Conservation (phyloP, 2,329 filamentous ascomycete species). For the Paradendryphiella salina region DNA sequence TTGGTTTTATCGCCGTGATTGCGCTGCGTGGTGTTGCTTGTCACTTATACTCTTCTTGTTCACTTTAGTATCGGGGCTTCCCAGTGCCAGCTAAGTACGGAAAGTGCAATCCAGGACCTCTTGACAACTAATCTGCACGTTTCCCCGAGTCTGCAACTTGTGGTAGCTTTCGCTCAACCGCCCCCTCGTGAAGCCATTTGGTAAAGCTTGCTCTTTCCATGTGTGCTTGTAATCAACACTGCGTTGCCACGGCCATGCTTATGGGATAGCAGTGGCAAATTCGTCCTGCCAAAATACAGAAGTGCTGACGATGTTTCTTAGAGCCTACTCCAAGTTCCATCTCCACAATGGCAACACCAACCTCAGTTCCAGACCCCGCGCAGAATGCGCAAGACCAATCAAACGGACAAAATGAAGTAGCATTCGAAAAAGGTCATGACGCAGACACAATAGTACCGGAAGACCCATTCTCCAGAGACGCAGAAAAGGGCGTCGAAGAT, state of each 20-base stretch:
- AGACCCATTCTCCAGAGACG: constrained; percentile 21
- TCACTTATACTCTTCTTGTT: neutral
- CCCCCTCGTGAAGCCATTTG: neutral
- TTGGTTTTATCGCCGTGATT: neutral
- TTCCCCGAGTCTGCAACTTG: neutral
- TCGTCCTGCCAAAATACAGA: neutral
- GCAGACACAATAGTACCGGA: constrained; percentile 22
- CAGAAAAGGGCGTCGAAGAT: constrained; percentile 36
- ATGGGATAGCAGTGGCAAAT: neutral
- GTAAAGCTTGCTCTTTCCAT: constrained; percentile 10
- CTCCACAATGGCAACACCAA: constrained; percentile 31
- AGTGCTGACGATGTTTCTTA: constrained; percentile 5
- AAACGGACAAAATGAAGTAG: constrained; percentile 26
- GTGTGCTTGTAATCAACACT: neutral
- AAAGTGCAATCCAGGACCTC: neutral
- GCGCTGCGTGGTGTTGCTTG: neutral
- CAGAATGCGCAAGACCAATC: constrained; percentile 25
- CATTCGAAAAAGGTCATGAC: constrained; percentile 36
- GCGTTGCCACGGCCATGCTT: neutral
- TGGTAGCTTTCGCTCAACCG: neutral
- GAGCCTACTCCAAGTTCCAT: constrained; percentile 7
- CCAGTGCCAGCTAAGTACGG: neutral
- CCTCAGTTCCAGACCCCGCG: constrained; percentile 20
- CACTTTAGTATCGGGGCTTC: neutral
- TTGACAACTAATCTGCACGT: neutral